These are phyloP conservation scores for Blastobotrys illinoisensis DNA, from an alignment of 1,139 yeast species.

Conservation along the genomic window DNA sequence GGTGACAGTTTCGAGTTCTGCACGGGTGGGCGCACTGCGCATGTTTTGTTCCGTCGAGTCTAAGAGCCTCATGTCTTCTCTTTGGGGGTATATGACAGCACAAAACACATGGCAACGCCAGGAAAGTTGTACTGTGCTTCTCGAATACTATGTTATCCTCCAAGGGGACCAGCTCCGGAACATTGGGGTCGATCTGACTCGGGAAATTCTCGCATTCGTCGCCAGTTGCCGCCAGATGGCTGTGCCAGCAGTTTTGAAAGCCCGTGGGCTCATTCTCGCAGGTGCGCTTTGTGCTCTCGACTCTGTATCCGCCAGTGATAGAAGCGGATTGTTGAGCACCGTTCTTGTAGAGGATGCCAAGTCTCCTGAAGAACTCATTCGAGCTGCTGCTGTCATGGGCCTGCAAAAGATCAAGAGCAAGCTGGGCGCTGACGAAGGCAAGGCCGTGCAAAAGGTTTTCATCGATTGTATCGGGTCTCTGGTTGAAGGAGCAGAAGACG, in stretches of 20 bases:
- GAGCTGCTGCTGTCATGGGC: neutral
- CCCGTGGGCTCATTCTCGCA: neutral
- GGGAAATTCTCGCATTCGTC: neutral
- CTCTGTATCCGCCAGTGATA: neutral
- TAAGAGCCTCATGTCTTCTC: neutral
- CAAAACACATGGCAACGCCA: neutral
- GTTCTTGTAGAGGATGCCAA: neutral
- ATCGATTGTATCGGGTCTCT: conserved; percentile 41
- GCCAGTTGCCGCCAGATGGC: neutral
- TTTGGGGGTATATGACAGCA: neutral
- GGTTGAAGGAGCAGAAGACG: conserved; percentile 69
- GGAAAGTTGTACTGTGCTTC: neutral
- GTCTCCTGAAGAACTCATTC: neutral
- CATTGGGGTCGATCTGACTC: neutral
- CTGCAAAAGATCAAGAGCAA: neutral
- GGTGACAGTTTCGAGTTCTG: neutral
- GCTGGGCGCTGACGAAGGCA: conserved; percentile 3
- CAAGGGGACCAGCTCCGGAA: neutral
- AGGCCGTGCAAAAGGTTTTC: conserved; percentile 23
- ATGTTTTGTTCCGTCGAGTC: neutral
- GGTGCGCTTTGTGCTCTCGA: neutral
- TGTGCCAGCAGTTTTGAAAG: neutral
- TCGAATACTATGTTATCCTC: neutral
- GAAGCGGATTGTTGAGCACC: neutral
- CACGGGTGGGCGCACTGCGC: neutral